Percentiles rank a stretch among this genome's conserved stretches.
Evolutionary conservation across 306 rosid genomes (phyloP).

Genomic region (Lathyrus aphaca): DNA sequence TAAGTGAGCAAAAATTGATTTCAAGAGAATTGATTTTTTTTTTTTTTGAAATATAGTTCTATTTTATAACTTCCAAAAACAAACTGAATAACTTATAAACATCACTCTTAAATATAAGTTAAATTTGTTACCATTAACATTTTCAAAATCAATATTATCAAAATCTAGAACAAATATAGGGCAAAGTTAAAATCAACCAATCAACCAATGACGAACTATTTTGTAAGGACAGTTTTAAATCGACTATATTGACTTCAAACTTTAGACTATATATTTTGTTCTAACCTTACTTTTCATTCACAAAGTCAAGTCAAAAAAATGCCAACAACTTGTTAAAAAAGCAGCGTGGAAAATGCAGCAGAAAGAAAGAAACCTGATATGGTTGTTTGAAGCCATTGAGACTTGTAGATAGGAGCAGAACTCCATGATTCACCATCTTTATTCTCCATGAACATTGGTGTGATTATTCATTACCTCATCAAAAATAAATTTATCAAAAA

Average conservation of each 20-base stretch:
- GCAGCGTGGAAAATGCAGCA: constrained; percentile 25
- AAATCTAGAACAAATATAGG: background rate
- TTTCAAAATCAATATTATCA: background rate
- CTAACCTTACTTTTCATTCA: constrained; percentile 6
- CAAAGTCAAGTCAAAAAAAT: constrained; percentile 29
- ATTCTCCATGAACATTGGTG: constrained; percentile 44
- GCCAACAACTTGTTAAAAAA: background rate
- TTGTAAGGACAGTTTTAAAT: background rate
- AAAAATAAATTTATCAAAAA: constrained; percentile 18
- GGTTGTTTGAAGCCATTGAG: constrained; percentile 56
- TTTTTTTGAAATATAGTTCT: background rate
- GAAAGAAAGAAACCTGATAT: constrained; percentile 46
- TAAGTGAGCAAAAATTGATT: background rate
- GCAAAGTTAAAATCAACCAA: constrained; percentile 1
- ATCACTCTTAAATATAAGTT: background rate
- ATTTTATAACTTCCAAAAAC: background rate
- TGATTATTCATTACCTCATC: constrained; percentile 9
- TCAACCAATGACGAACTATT: constrained; percentile 6
- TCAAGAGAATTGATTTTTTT: background rate
- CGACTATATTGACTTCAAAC: constrained; percentile 34
- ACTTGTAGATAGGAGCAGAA: constrained; percentile 34
- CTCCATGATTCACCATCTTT: constrained; percentile 33
- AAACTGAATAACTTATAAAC: background rate
- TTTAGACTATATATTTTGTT: constrained; percentile 23
- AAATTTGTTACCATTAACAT: background rate